Conservation (phyloP, 768 basidiomycete genomes). For the Pilatotrama ljubarskyi region DNA sequence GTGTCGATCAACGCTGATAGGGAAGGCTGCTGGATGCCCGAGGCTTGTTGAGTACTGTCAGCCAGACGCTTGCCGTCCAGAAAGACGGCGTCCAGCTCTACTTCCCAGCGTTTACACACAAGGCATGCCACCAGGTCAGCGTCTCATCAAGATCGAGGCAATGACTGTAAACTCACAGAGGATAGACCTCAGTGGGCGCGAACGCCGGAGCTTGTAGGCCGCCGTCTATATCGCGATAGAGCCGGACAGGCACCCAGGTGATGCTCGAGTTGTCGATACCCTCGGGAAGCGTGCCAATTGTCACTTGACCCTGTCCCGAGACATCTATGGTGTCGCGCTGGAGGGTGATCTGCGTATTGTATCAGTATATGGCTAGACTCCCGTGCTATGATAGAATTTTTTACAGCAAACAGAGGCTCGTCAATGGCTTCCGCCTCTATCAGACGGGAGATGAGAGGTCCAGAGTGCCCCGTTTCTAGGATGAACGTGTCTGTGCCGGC, state of each 20-base stretch:
- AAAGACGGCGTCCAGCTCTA: conserved; percentile 68
- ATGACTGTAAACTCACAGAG: conserved; percentile 23
- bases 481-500: conserved; percentile 28
- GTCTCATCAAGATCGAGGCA: background rate
- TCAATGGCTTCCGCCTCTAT: conserved; percentile 38
- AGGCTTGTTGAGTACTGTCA: conserved; percentile 48
- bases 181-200: conserved; percentile 58
- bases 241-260: conserved; percentile 67
- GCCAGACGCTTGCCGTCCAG: conserved; percentile 65
- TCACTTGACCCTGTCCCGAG: conserved; percentile 67
- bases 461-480: conserved; percentile 26
- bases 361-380: background rate
- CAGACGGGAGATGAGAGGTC: conserved; percentile 39
- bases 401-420: conserved; percentile 42
- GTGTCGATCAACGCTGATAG: conserved; percentile 76
- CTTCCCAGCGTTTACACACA: conserved; percentile 53
- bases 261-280: conserved; percentile 50
- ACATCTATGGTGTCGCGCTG: conserved; percentile 69
- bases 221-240: conserved; percentile 51
- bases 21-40: conserved; percentile 38
- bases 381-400: background rate
- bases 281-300: conserved; percentile 63
- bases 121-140: background rate
- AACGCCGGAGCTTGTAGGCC: conserved; percentile 58
- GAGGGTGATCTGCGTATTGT: conserved; percentile 44